These are phyloP conservation scores for Cercophora samala DNA, from an alignment of 495 filamentous ascomycete species.

Conservation along the genomic window DNA sequence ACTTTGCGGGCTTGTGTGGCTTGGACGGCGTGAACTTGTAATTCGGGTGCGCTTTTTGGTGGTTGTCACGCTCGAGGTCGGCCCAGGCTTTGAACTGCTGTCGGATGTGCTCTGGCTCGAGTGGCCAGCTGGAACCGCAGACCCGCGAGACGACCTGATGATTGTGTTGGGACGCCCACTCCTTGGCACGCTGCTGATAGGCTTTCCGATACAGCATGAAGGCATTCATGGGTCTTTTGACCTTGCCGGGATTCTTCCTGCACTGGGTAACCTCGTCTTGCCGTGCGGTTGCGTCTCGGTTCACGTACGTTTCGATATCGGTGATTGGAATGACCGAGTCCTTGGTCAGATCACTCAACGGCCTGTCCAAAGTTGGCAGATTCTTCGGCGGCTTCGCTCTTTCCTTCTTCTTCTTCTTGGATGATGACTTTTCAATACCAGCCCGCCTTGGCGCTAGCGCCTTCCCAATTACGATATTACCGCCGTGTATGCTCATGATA, in stretches of 20 bases:
- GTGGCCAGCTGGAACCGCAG: slow-evolving; percentile 79
- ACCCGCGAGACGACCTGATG: slow-evolving; percentile 89
- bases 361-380: slow-evolving; percentile 56
- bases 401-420: slow-evolving; percentile 49
- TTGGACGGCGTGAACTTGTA: slow-evolving; percentile 96
- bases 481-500: slow-evolving; percentile 44
- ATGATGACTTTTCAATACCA: slow-evolving; percentile 36
- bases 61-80: slow-evolving; percentile 78
- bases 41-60: slow-evolving; percentile 78
- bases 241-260: slow-evolving; percentile 68
- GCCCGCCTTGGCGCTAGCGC: slow-evolving; percentile 24
- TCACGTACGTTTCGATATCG: slow-evolving; percentile 82
- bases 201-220: slow-evolving; percentile 98
- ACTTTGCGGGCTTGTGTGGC: slow-evolving; percentile 50
- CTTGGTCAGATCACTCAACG: slow-evolving; percentile 72
- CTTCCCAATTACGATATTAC: slow-evolving; percentile 13
- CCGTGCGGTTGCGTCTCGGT: slow-evolving; percentile 63
- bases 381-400: slow-evolving; percentile 50
- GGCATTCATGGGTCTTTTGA: slow-evolving; percentile 94
- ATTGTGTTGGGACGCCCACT: slow-evolving; percentile 81
- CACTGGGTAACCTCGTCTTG: slow-evolving; percentile 62
- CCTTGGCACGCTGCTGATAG: slow-evolving; percentile 81
- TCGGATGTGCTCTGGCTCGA: slow-evolving; percentile 68
- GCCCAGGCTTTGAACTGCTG: slow-evolving; percentile 81
- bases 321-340: slow-evolving; percentile 60